Evolutionary conservation across 163 green algal species (phyloP).

Genomic region (Botryococcus braunii): DNA sequence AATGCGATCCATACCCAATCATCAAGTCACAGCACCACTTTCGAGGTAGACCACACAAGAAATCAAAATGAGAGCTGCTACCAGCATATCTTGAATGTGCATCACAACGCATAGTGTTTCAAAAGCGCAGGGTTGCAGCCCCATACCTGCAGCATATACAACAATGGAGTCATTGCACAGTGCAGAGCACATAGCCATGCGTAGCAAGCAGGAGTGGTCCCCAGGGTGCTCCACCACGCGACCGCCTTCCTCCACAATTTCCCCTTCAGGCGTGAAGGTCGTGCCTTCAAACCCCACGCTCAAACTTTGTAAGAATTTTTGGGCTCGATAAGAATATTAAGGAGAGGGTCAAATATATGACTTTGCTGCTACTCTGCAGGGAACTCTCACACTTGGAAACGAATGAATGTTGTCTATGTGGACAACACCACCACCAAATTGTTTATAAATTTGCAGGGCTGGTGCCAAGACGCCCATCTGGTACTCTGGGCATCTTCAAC

Average conservation of each 20-base stretch:
- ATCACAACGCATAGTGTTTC: too few relatives aligned
- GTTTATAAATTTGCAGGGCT: not conserved
- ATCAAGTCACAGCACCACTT: too few relatives aligned
- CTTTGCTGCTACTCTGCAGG: too few relatives aligned
- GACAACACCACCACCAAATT: not conserved
- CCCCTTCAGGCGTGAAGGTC: constrained; percentile 56
- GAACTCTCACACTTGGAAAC: too few relatives aligned
- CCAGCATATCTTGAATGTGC: too few relatives aligned
- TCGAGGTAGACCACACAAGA: too few relatives aligned
- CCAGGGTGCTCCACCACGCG: constrained; percentile 32
- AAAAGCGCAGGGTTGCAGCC: too few relatives aligned
- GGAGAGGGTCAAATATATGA: too few relatives aligned
- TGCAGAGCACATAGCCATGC: constrained; percentile 34
- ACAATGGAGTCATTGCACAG: constrained; percentile 74
- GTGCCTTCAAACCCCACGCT: constrained; percentile 26
- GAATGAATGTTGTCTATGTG: not conserved
- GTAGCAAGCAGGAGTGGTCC: constrained; percentile 41
- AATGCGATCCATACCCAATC: too few relatives aligned
- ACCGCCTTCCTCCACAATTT: constrained; percentile 37
- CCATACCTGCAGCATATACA: constrained; percentile 22
- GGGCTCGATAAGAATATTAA: not conserved
- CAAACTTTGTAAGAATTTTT: not conserved
- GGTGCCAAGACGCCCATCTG: not conserved
- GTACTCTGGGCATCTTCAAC: too few relatives aligned
- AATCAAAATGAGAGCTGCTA: too few relatives aligned